A percentile compares a stretch with the other conserved stretches of the same genome.
These are phyloP conservation scores for Pittosporum tobira DNA, from an alignment of 129 eudicot species.

Conservation along the genomic window DNA sequence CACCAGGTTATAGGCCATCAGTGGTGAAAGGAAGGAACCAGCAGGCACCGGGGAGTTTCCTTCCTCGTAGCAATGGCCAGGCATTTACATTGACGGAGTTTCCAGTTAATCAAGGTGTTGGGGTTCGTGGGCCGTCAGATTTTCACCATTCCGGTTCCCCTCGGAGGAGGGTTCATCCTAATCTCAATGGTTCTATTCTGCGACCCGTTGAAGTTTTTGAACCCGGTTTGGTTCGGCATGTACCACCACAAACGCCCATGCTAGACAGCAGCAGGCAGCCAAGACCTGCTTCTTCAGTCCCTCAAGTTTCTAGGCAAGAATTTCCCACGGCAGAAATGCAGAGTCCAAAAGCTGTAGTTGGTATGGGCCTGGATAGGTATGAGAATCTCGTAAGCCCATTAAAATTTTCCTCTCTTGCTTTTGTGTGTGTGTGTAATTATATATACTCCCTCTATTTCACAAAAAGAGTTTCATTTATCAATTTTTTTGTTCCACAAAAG, in stretches of 20 bases:
- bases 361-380: constrained; percentile 30
- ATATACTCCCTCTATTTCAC: no score
- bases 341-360: constrained; percentile 10
- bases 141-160: constrained; percentile 17
- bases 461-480: no score
- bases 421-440: no score
- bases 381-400: neutral
- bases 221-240: constrained; percentile 3
- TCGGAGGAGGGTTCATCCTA: constrained; percentile 14
- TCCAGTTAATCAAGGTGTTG: constrained; percentile 14
- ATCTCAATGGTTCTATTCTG: constrained; percentile 16
- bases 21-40: constrained; percentile 23
- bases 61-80: constrained; percentile 17
- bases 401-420: neutral
- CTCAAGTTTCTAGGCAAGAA: constrained; percentile 10
- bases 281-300: constrained; percentile 9
- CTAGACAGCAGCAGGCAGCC: constrained; percentile 22
- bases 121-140: constrained; percentile 10
- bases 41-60: constrained; percentile 18
- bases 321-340: constrained; percentile 4
- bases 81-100: constrained; percentile 8
- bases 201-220: constrained; percentile 17
- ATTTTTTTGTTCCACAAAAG: no score
- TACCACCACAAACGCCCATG: constrained; percentile 2
- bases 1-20: constrained; percentile 25